Conservation (phyloP, 768 basidiomycete species). For the Russula sp. region DNA sequence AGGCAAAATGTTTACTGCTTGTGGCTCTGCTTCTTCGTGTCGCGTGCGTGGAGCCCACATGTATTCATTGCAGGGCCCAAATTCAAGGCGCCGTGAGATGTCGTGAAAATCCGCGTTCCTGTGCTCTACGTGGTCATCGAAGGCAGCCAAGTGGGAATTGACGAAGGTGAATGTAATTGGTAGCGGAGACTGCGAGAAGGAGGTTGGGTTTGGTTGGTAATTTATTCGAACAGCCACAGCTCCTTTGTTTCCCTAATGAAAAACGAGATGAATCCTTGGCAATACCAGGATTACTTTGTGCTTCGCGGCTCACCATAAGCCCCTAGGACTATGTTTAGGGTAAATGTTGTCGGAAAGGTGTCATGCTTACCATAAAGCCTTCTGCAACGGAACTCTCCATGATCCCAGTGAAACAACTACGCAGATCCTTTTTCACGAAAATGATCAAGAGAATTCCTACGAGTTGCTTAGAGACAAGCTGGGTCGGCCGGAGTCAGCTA, state of each 20-base stretch:
- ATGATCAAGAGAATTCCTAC: constrained; percentile 80
- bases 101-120: constrained; percentile 76
- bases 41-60: constrained; percentile 6
- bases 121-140: constrained; percentile 72
- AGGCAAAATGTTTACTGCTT: constrained; percentile 19
- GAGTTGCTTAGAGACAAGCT: constrained; percentile 76
- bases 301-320: constrained; percentile 11
- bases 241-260: constrained; percentile 78
- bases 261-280: background rate
- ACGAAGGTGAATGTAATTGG: constrained; percentile 66
- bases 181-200: constrained; percentile 32
- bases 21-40: constrained; percentile 13
- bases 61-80: constrained; percentile 40
- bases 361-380: constrained; percentile 63
- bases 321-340: constrained; percentile 5
- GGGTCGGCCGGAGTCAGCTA: background rate
- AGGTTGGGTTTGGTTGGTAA: constrained; percentile 46
- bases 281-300: background rate
- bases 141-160: constrained; percentile 80
- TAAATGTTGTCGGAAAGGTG: background rate
- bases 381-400: constrained; percentile 55
- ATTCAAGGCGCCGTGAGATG: constrained; percentile 55
- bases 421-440: constrained; percentile 55
- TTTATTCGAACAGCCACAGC: constrained; percentile 62
- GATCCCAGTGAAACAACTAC: constrained; percentile 52